Percentiles rank a stretch among this genome's conserved stretches.
These are phyloP conservation scores for Cornus suecica DNA, from an alignment of 148 eudicot genomes.

Conservation along the genomic window DNA sequence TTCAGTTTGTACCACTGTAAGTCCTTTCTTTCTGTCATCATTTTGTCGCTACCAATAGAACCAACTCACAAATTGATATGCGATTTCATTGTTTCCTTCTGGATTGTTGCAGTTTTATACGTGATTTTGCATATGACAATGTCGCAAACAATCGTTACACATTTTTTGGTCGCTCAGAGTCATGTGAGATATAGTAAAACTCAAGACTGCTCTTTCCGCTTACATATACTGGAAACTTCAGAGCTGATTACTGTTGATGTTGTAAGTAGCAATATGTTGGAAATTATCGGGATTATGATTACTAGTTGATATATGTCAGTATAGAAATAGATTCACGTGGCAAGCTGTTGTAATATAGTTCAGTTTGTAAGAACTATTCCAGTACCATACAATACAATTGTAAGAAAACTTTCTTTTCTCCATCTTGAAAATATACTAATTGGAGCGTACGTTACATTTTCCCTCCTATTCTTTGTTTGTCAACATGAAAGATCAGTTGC, in stretches of 20 bases:
- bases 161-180: conserved; percentile 84
- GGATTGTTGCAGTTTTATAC: conserved; percentile 60
- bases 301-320: not conserved
- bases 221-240: not conserved
- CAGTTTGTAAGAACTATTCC: no score
- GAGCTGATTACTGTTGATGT: not conserved
- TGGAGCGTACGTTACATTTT: no score
- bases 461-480: no score
- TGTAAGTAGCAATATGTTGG: not conserved
- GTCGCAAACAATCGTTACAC: conserved; percentile 84
- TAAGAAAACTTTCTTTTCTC: no score
- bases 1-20: conserved; percentile 78
- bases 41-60: not conserved
- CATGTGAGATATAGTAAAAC: conserved; percentile 64
- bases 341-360: not conserved
- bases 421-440: no score
- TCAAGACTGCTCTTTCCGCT: not conserved
- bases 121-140: conserved; percentile 89
- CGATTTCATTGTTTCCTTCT: not conserved
- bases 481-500: no score
- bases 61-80: not conserved
- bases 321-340: not conserved
- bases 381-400: no score
- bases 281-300: conserved; percentile 1
- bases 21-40: conserved; percentile 11